Evolutionary conservation across 2,329 filamentous ascomycete genomes (phyloP), one percentile per base, ranked within the genome.

Genomic region (Akanthomyces lecanii): DNA sequence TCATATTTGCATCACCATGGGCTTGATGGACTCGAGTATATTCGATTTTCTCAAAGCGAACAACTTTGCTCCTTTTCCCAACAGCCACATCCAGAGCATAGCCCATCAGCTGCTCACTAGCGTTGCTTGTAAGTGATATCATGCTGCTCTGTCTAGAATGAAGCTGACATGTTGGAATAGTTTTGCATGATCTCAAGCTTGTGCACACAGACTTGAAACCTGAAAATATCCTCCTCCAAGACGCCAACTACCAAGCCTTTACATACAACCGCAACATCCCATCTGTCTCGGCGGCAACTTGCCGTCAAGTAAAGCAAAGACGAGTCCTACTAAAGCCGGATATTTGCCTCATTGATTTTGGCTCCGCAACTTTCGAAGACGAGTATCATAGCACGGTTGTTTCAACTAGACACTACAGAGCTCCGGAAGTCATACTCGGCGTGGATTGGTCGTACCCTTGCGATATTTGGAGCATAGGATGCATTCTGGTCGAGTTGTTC

Each of bases 161-260:
- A 47, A 73, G 65, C 42, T 56, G 42, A 62, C 50, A 5, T 38
- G 4, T 25, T 14, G 2, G 14, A 33, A 0, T 40, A 96, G 92
- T 98, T 76, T 82, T 99, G 25, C 95, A 99, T 73, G 95, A 99
- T 76, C 84, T 99, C 21, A 97, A 98, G 74, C 85, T 99, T 67
- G 97, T 99, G 65, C 95, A 99, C 74, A 99, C 95, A 11, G 87
- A 89, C 72, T 75, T 89, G 54, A 89, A 89, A 71, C 87, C 87
- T 0, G 87, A 89, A 70, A 89, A 89, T 68, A 89, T 90, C 65
- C 79, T 90, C 33, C 79, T 90, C 12, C 87, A 85, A 66, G 81
- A 88, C 66, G 85, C 82, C 68, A 77, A 81, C 3, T 89, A 89
- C 67, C 87, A 89, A 71, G 88, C 86, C 1, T 89, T 89, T 69